Evolutionary conservation across 164 flowering plant genomes (phyloP).

Genomic region (Buxus sempervirens): DNA sequence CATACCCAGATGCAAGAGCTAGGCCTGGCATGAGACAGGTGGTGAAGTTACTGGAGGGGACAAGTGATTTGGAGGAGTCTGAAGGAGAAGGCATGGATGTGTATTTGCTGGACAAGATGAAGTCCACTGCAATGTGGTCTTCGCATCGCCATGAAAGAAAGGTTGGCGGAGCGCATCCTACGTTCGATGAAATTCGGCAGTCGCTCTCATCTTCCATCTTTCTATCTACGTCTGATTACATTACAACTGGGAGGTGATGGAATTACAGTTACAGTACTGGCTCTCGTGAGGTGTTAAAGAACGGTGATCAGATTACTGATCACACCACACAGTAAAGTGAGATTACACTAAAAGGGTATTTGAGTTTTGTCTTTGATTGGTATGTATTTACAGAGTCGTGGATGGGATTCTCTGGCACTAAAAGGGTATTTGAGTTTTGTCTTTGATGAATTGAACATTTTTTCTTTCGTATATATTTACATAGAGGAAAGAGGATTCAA

Average conservation of each 20-base stretch:
- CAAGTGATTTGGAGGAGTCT: conserved; percentile 18
- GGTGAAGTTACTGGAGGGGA: conserved; percentile 49
- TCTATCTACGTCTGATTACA: conserved; percentile 31
- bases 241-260: conserved; percentile 33
- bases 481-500: neutral
- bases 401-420: too few species aligned
- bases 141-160: conserved; percentile 2
- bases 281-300: too few species aligned
- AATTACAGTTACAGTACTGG: neutral
- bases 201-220: conserved; percentile 34
- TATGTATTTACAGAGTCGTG: neutral
- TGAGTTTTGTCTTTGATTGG: neutral
- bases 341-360: too few species aligned
- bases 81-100: conserved; percentile 36
- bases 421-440: too few species aligned
- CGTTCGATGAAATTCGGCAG: conserved; percentile 33
- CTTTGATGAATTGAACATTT: too few species aligned
- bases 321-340: too few species aligned
- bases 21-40: conserved; percentile 71
- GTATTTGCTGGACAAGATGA: conserved; percentile 28
- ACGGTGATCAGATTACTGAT: too few species aligned
- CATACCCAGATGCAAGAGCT: conserved; percentile 38
- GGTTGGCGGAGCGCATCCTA: conserved; percentile 29
- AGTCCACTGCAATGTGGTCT: conserved; percentile 28
- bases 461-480: neutral